These are phyloP conservation scores for Leucaena leucocephala DNA, from an alignment of 306 rosid species.

Conservation along the genomic window DNA sequence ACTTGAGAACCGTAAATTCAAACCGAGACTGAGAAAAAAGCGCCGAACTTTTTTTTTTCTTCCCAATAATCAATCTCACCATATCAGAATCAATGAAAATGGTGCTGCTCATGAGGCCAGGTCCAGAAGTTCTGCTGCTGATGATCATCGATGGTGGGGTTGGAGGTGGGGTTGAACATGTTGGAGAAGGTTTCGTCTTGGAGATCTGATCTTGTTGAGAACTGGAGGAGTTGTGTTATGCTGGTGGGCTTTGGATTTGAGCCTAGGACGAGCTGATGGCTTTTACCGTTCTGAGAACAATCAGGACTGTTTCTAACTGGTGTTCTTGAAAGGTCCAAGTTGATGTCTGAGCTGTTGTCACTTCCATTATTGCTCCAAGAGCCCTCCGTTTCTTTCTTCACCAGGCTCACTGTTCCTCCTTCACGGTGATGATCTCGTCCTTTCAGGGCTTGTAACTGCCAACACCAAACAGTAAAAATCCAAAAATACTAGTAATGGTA, in stretches of 20 bases:
- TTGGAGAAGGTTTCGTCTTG: conserved; percentile 74
- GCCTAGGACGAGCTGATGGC: conserved; percentile 38
- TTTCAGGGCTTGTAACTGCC: conserved; percentile 66
- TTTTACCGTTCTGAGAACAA: conserved; percentile 56
- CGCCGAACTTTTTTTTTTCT: neutral
- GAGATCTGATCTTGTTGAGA: conserved; percentile 66
- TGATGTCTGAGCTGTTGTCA: conserved; percentile 76
- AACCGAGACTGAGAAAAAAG: conserved; percentile 19
- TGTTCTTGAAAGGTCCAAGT: conserved; percentile 73
- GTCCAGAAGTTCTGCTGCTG: conserved; percentile 78
- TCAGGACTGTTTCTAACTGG: conserved; percentile 53
- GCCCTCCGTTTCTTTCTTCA: conserved; percentile 66
- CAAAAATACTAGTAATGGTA: conserved; percentile 23
- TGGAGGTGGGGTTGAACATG: conserved; percentile 56
- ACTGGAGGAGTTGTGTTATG: conserved; percentile 82
- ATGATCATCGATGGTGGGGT: conserved; percentile 44
- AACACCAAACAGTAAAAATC: conserved; percentile 24
- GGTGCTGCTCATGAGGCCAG: conserved; percentile 74
- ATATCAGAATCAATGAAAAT: conserved; percentile 50
- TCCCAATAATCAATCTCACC: conserved; percentile 6
- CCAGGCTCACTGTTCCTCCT: conserved; percentile 30
- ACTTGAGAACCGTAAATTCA: conserved; percentile 44
- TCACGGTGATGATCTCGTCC: conserved; percentile 48
- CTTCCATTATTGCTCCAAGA: conserved; percentile 90
- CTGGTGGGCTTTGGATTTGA: conserved; percentile 51